These are phyloP conservation scores for Mimosa bimucronata DNA, from an alignment of 306 rosid genomes.

Conservation along the genomic window DNA sequence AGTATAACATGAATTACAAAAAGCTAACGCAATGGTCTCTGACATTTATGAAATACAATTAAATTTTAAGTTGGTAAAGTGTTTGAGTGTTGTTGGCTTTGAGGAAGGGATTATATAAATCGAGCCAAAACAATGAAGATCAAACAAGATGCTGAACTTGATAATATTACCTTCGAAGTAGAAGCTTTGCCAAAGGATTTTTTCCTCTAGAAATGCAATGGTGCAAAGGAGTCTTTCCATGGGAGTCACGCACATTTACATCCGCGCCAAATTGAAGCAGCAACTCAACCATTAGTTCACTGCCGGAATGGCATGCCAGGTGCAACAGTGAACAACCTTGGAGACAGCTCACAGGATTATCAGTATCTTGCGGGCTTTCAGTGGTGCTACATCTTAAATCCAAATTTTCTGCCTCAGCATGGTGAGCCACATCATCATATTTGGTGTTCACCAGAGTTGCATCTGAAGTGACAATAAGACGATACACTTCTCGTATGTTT, in stretches of 20 bases:
- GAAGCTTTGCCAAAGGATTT: constrained; percentile 75
- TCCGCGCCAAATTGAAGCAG: constrained; percentile 90
- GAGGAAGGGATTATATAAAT: not conserved
- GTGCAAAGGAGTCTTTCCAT: constrained; percentile 96
- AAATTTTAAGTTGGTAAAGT: not conserved
- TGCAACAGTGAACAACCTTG: constrained; percentile 86
- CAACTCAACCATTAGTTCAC: constrained; percentile 83
- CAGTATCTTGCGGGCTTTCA: constrained; percentile 60
- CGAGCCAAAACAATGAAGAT: constrained; percentile 15
- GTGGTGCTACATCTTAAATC: constrained; percentile 8
- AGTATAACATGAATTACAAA: not conserved
- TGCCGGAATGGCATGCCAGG: constrained; percentile 71
- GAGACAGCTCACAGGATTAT: constrained; percentile 63
- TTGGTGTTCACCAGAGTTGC: constrained; percentile 57
- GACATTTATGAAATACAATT: not conserved
- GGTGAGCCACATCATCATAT: constrained; percentile 58
- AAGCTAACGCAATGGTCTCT: not conserved
- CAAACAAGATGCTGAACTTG: not conserved
- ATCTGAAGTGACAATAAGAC: constrained; percentile 65
- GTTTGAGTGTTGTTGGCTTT: not conserved
- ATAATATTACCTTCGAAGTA: constrained; percentile 80
- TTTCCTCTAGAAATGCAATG: constrained; percentile 73
- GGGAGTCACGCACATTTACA: constrained; percentile 73
- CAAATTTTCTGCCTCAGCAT: constrained; percentile 44
- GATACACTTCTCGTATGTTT: constrained; percentile 75